phyloP scores from a whole-genome alignment of 441 rosid species.

The Aleurites moluccanus region DNA sequence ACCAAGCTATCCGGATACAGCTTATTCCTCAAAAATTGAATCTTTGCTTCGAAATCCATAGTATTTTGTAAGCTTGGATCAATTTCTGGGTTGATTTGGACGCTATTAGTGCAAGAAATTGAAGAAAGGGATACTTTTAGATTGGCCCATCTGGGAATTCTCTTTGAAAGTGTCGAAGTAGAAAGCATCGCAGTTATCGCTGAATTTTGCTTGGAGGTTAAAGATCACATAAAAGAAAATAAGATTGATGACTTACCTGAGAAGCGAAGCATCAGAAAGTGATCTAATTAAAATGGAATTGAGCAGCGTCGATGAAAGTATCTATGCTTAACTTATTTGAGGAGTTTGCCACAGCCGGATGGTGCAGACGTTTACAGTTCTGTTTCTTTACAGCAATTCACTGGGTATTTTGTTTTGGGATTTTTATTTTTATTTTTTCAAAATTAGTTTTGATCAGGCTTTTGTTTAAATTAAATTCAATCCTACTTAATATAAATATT shows the following conservation, averaged over 20 bases:
- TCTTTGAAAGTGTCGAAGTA: constrained; percentile 30
- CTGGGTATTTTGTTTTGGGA: neutral
- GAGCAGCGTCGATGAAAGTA: no score
- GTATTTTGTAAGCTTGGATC: constrained; percentile 18
- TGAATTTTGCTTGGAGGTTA: neutral
- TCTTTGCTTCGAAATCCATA: constrained; percentile 35
- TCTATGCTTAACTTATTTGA: neutral
- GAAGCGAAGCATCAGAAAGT: constrained; percentile 13
- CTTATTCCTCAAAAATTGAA: constrained; percentile 36
- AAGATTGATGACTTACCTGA: constrained; percentile 13
- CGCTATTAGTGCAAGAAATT: constrained; percentile 30
- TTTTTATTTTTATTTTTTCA: neutral
- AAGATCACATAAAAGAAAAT: neutral
- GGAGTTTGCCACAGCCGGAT: neutral
- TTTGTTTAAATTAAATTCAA: no score
- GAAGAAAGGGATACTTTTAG: constrained; percentile 35
- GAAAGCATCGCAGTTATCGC: constrained; percentile 34
- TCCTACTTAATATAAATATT: no score
- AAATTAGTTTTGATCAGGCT: no score
- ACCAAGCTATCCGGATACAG: constrained; percentile 40
- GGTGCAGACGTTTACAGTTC: neutral
- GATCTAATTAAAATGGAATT: neutral
- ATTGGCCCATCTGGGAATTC: constrained; percentile 32
- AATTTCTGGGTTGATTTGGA: constrained; percentile 27
- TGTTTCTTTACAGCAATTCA: no score